Conservation (phyloP, 2,329 filamentous ascomycete genomes). For the Atkinsonella texensis region DNA sequence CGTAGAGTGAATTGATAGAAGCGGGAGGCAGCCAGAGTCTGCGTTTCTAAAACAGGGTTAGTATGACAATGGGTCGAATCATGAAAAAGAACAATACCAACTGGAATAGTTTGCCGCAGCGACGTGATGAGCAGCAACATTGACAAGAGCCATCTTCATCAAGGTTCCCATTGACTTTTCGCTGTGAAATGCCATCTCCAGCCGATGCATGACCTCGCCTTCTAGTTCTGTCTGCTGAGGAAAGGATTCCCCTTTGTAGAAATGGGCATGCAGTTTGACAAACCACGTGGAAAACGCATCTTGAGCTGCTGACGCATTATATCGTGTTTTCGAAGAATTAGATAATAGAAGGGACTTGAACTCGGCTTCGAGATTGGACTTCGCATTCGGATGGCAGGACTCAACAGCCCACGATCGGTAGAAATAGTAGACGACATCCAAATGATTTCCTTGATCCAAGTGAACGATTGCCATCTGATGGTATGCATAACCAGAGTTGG, state of each 20-base stretch:
- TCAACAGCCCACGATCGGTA: slow-evolving; percentile 70
- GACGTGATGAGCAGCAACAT: slow-evolving; percentile 71
- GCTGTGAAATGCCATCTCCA: slow-evolving; percentile 61
- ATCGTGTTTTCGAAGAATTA: slow-evolving; percentile 21
- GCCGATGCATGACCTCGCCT: slow-evolving; percentile 68
- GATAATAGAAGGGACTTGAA: slow-evolving; percentile 46
- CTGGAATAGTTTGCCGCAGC: slow-evolving; percentile 30
- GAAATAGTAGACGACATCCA: slow-evolving; percentile 80
- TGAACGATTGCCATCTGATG: slow-evolving; percentile 87
- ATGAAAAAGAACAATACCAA: slow-evolving; percentile 14
- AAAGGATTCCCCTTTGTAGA: slow-evolving; percentile 67
- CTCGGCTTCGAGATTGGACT: slow-evolving; percentile 65
- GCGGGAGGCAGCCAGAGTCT: slow-evolving; percentile 30
- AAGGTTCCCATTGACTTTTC: slow-evolving; percentile 52
- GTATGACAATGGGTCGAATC: not conserved
- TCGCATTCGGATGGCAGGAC: slow-evolving; percentile 62
- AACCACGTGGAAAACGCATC: slow-evolving; percentile 70
- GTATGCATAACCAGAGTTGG: slow-evolving; percentile 68
- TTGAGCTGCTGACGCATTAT: slow-evolving; percentile 36
- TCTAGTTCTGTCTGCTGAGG: slow-evolving; percentile 70
- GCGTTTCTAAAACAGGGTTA: slow-evolving; percentile 26
- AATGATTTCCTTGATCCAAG: slow-evolving; percentile 63
- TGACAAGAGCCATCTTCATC: slow-evolving; percentile 72
- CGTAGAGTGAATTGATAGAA: slow-evolving; percentile 56
- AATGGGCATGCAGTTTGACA: slow-evolving; percentile 72